Base-by-base conservation (phyloP, 148 eudicot species). In the Rheum nobile region DNA sequence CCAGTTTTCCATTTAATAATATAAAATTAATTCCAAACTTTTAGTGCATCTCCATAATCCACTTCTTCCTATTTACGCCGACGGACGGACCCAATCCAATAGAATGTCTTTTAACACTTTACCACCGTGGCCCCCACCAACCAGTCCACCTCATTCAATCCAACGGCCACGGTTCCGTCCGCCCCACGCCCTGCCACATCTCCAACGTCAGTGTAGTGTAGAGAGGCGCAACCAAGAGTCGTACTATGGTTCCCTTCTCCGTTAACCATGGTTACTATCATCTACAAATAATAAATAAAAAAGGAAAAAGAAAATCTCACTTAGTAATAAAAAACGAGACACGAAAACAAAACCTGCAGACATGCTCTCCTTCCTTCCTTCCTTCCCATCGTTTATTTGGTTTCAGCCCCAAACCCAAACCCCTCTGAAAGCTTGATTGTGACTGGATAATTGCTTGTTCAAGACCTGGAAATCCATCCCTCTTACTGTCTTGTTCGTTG, bases 1-100 rank as follows among this genome's bases (percentile, higher is more conserved):
- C 65, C 31, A 26, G 16, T 57, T 57, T 19, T 26, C 28, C 14
- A n/a, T n/a, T n/a, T n/a, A n/a, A n/a, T 26, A 26, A 57, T 26
- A 57, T 24, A 57, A 24, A 57, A 24, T 24, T 57, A 26, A 61
- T 8, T 10, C 65, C 17, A 26, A 57, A 16, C n/a, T 8, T 32
- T 32, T 65, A 65, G 70, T 65, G 70, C 70, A 32, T 34, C 70
- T 65, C 70, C 70, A 65, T 65, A 65, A 65, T 65, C 70, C 11
- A 32, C n/a, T 65, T 65, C 32, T 65, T 65, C 41, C 21, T 65
- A 65, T 32, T 59, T 16, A 65, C 6, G 39, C 70, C 70, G 39
- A 65, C 70, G n/a, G 17, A 61, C 37, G 54, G 54, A 48, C 54
- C 43, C 43, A 41, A 41, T 41, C 12, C 34, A 65, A 32, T 65